Evolutionary conservation across 768 basidiomycete genomes (phyloP).

Genomic region (Amanita pseudoporphyria): DNA sequence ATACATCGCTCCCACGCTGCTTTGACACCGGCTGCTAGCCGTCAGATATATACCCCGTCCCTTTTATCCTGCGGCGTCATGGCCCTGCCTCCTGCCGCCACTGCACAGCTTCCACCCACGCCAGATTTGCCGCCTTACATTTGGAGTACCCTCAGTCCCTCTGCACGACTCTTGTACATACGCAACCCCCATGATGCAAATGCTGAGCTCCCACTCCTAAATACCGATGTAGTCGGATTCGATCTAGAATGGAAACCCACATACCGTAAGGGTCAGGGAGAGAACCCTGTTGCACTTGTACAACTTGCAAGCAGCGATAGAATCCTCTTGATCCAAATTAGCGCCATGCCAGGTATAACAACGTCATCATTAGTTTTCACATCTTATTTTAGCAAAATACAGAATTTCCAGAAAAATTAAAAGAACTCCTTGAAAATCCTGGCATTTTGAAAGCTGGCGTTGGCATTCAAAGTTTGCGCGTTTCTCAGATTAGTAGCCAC

Average conservation of each 20-base stretch:
- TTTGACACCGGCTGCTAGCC: not conserved
- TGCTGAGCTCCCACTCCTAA: conserved; percentile 17
- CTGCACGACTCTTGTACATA: conserved; percentile 24
- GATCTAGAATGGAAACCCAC: conserved; percentile 78
- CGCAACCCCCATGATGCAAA: conserved; percentile 25
- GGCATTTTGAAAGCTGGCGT: conserved; percentile 62
- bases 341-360: conserved; percentile 39
- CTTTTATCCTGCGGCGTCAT: not conserved
- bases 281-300: conserved; percentile 66
- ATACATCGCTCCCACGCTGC: conserved; percentile 14
- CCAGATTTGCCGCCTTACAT: conserved; percentile 26
- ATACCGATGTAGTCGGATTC: conserved; percentile 42
- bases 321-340: conserved; percentile 59
- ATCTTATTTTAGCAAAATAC: conserved; percentile 7
- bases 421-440: conserved; percentile 40
- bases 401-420: conserved; percentile 48
- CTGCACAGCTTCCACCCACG: conserved; percentile 3
- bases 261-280: conserved; percentile 36
- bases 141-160: conserved; percentile 24
- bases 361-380: conserved; percentile 5
- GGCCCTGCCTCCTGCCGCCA: not conserved
- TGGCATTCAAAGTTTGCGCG: conserved; percentile 51
- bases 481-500: conserved; percentile 7
- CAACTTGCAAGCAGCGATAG: conserved; percentile 52
- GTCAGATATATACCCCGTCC: not conserved